Conservation (phyloP, 169 alveolate genomes). For the Cryptosporidium viatorum region DNA sequence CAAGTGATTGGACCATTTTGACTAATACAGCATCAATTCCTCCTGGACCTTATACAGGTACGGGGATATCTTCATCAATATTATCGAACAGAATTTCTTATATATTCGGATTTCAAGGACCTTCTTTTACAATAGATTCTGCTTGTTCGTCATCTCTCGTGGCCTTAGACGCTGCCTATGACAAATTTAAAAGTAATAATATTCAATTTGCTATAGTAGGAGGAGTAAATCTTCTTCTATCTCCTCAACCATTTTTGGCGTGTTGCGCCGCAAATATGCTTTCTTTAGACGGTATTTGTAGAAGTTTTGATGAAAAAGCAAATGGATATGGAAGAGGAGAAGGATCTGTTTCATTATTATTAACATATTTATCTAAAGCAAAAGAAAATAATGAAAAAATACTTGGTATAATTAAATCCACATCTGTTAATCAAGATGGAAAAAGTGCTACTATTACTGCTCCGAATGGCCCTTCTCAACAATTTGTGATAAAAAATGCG, state of each 20-base stretch:
- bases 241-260: constrained; percentile 74
- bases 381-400: constrained; percentile 19
- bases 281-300: constrained; percentile 81
- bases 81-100: constrained; percentile 80
- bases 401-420: constrained; percentile 46
- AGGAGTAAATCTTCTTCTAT: constrained; percentile 64
- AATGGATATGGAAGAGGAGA: constrained; percentile 85
- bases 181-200: constrained; percentile 27
- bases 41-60: constrained; percentile 79
- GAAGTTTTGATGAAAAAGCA: constrained; percentile 82
- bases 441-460: constrained; percentile 73
- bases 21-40: constrained; percentile 68
- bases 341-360: constrained; percentile 77
- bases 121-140: constrained; percentile 80
- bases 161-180: constrained; percentile 79
- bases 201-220: constrained; percentile 62
- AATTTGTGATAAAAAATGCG: constrained; percentile 44
- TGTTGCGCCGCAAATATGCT: constrained; percentile 81
- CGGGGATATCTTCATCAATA: constrained; percentile 77
- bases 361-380: constrained; percentile 54
- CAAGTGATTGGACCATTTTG: constrained; percentile 77
- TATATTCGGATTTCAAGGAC: constrained; percentile 79
- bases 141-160: constrained; percentile 83
- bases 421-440: constrained; percentile 72
- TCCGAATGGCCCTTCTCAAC: constrained; percentile 70